Conservation (phyloP, 805 yeast species). For the Pichia paraexigua region DNA sequence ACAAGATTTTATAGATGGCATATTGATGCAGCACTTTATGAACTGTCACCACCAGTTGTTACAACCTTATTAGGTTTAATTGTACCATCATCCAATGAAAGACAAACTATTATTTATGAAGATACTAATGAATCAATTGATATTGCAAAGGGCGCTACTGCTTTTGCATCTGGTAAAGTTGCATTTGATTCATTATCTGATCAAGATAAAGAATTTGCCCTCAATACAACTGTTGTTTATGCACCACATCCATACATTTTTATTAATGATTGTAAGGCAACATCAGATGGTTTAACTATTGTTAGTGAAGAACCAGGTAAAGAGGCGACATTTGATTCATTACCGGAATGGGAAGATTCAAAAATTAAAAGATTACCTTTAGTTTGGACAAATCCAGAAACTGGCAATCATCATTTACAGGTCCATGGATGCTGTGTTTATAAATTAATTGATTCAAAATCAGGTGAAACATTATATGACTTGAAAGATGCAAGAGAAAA, state of each 20-base stretch:
- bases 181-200: constrained; percentile 62
- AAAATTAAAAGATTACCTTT: constrained; percentile 74
- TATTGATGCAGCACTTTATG: constrained; percentile 84
- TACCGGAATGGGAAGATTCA: constrained; percentile 78
- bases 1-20: constrained; percentile 93
- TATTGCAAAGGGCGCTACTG: constrained; percentile 80
- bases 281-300: constrained; percentile 82
- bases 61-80: constrained; percentile 79
- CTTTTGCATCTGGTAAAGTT: constrained; percentile 76
- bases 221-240: constrained; percentile 73
- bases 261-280: constrained; percentile 73
- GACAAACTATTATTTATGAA: constrained; percentile 58
- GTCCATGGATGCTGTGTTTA: constrained; percentile 84
- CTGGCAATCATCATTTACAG: constrained; percentile 75
- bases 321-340: constrained; percentile 55
- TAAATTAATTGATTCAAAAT: constrained; percentile 43
- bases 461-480: constrained; percentile 54
- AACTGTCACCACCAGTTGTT: constrained; percentile 75
- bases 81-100: constrained; percentile 63
- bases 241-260: constrained; percentile 91
- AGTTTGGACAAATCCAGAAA: constrained; percentile 89
- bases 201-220: constrained; percentile 67
- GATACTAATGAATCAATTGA: constrained; percentile 57
- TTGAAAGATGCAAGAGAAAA: constrained; percentile 68
- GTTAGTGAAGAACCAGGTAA: constrained; percentile 57